These are phyloP conservation scores for Quercus tomentella DNA, from an alignment of 331 rosid species.

Conservation along the genomic window DNA sequence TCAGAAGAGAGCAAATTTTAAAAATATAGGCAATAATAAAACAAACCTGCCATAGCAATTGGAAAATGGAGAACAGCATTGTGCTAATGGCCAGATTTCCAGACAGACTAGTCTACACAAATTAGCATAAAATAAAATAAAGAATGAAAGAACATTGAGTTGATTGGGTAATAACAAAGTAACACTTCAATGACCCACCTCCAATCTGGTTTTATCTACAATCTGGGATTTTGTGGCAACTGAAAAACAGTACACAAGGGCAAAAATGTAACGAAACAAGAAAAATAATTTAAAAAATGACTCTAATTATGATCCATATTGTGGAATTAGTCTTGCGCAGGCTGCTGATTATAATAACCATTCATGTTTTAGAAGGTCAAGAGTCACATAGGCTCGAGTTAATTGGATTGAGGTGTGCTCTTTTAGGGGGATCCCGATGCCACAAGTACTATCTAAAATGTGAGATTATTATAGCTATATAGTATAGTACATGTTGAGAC, in stretches of 20 bases:
- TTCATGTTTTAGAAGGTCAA: background rate
- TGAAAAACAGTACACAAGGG: conserved; percentile 3
- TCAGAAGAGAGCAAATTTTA: background rate
- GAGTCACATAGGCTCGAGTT: background rate
- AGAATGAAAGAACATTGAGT: background rate
- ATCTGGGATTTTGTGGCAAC: conserved; percentile 17
- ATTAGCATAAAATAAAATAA: background rate
- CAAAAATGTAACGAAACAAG: background rate
- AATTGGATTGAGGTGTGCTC: background rate
- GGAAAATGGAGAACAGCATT: conserved; percentile 36
- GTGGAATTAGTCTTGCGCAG: background rate
- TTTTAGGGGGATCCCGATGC: background rate
- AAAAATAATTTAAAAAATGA: background rate
- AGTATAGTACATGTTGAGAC: background rate
- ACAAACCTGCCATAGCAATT: conserved; percentile 41
- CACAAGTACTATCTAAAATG: background rate
- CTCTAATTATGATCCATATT: background rate
- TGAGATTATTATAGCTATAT: background rate
- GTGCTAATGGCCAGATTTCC: conserved; percentile 37
- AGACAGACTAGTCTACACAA: conserved; percentile 25
- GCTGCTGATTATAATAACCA: background rate
- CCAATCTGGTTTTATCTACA: background rate
- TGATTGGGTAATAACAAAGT: background rate
- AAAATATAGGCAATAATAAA: background rate
- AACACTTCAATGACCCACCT: conserved; percentile 9